Conservation (phyloP, 2,329 filamentous ascomycete species). For the Venturia pyrina region DNA sequence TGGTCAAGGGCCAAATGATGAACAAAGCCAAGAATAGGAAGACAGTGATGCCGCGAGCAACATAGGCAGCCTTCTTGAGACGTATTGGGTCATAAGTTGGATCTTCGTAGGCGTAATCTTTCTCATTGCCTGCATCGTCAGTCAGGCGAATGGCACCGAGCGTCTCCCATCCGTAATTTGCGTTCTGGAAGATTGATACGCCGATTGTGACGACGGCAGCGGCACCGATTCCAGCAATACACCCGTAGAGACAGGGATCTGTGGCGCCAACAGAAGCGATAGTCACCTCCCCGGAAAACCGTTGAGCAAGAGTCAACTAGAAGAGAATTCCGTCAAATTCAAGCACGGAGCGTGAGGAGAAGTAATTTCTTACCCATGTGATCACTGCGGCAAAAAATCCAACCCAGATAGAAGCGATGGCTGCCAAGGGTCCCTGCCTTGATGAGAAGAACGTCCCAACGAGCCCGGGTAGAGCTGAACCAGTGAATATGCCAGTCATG, state of each 20-base stretch:
- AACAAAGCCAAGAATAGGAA: slow-evolving; percentile 8
- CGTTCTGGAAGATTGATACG: slow-evolving; percentile 21
- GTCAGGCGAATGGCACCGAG: slow-evolving; percentile 23
- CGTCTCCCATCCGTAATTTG: slow-evolving; percentile 30
- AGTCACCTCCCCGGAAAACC: slow-evolving; percentile 1
- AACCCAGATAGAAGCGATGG: slow-evolving; percentile 4
- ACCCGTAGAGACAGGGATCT: not conserved
- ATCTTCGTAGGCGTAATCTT: slow-evolving; percentile 6
- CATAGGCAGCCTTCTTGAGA: slow-evolving; percentile 2
- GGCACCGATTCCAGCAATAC: not conserved
- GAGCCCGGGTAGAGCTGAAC: not conserved
- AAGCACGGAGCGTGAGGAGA: not conserved
- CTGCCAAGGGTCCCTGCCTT: slow-evolving; percentile 1
- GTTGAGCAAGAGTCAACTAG: slow-evolving; percentile 4
- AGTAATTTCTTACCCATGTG: slow-evolving; percentile 1
- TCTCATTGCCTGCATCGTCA: slow-evolving; percentile 1
- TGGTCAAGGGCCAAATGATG: slow-evolving; percentile 15
- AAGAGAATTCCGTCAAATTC: not conserved
- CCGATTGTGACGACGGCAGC: slow-evolving; percentile 19
- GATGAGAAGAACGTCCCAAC: slow-evolving; percentile 4
- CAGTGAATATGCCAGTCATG: slow-evolving; percentile 24
- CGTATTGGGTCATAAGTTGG: slow-evolving; percentile 2
- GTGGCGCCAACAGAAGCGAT: slow-evolving; percentile 7
- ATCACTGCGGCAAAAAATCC: slow-evolving; percentile 6
- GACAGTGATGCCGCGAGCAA: slow-evolving; percentile 4